Evolutionary conservation across 352 stramenopile genomes (phyloP), one percentile per base, ranked within the genome.

Genomic region (Phytophthora pinifolia): DNA sequence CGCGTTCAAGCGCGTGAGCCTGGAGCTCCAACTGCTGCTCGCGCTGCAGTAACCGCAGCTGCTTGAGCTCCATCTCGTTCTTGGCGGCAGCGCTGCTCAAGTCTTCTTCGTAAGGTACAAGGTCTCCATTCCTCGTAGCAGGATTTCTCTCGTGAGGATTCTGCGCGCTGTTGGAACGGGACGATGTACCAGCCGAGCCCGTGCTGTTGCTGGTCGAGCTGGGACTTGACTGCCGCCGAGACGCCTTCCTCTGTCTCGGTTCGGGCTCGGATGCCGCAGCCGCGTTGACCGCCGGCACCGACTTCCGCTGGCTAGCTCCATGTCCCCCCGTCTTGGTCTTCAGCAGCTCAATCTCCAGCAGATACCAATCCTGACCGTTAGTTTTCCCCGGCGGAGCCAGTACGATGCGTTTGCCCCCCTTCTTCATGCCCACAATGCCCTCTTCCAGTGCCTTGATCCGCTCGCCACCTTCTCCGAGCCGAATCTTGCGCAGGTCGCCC

Each of bases 401-500:
- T 15, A 98, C 80, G 46, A 96, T 80, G n/a, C 92, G 79, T 34
- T 92, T 88, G 0, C 83, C 86, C 4, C 83, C 80, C 46, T 95
- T 95, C 46, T 66, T 89, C 89, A 97, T 97, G 13, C 92, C 92
- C 7, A 92, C 13, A 17, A 97, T 78, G 1, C 79, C 83, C 55
- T 92, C 75, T 62, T 97, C 92, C 35, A 98, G 59, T 31, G 89
- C 89, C 25, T 92, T 90, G 29, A 98, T 79, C 9, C 86, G 82
- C 54, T 94, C 74, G 12, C 62, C 81, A 39, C 82, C 79, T 22
- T 95, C 89, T 38, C 79, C 83, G 25, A 92, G 62, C 31, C 78
- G 76, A 49, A 92, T 83, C 56, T 92, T 92, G 53, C 79, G 76
- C 30, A 89, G 44, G 10, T 85, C 74, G 14, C 43, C 25, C 7